phyloP scores from a whole-genome alignment of 176 grass and related monocot genomes.

The Poa annua region DNA sequence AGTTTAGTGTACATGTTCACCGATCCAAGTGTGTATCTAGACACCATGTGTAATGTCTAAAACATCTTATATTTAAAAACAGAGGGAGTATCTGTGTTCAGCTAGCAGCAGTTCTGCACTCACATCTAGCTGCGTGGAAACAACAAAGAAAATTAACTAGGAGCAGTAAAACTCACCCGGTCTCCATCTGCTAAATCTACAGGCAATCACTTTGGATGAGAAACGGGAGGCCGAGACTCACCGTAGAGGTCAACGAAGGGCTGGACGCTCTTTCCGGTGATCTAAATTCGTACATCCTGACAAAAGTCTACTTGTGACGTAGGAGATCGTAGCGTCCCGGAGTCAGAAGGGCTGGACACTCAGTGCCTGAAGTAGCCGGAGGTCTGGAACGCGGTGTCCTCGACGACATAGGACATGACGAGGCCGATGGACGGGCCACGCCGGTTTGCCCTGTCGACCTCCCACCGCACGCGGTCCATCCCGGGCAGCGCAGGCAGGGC shows the following conservation, averaged over 20 bases:
- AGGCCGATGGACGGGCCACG: constrained; percentile 58
- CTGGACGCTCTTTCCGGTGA: too few relatives aligned
- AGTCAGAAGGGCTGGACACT: constrained; percentile 47
- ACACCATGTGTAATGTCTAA: too few relatives aligned
- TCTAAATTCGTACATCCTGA: too few relatives aligned
- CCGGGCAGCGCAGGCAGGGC: constrained; percentile 31
- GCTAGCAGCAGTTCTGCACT: neutral
- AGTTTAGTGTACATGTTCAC: too few relatives aligned
- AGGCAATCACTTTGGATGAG: neutral
- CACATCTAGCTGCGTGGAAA: neutral
- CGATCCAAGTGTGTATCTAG: too few relatives aligned
- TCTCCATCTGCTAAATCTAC: neutral
- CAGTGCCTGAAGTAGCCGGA: constrained; percentile 67
- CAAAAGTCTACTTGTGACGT: too few relatives aligned
- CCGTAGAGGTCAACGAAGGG: constrained; percentile 80
- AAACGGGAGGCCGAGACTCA: constrained; percentile 36
- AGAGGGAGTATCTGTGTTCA: neutral
- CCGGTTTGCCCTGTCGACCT: constrained; percentile 52
- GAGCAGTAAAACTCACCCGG: neutral
- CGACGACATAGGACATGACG: constrained; percentile 75
- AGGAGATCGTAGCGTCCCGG: too few relatives aligned
- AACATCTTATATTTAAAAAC: too few relatives aligned
- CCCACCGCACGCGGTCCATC: constrained; percentile 35
- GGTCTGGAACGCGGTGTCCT: constrained; percentile 63
- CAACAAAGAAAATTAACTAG: neutral